Conservation (phyloP, 331 rosid genomes). For the Malus hybrid region DNA sequence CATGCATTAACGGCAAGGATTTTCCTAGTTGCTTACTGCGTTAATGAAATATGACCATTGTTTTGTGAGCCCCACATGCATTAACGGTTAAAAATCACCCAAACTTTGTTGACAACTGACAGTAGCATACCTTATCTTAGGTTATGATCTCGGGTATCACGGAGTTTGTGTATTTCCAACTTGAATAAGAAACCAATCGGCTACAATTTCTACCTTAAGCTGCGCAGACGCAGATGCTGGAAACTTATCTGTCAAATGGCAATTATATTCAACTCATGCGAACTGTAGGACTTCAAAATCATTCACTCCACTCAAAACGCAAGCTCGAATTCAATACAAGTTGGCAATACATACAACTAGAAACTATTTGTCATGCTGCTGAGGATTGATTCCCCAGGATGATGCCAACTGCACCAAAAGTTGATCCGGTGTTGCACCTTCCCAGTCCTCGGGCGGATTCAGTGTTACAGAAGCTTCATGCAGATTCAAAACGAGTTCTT, state of each 20-base stretch:
- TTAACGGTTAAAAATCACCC: no score
- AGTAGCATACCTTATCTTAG: no score
- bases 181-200: not conserved
- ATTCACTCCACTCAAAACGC: constrained; percentile 3
- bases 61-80: not conserved
- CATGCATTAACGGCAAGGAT: not conserved
- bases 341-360: not conserved
- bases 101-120: no score
- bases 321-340: not conserved
- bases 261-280: not conserved
- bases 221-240: not conserved
- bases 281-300: constrained; percentile 1
- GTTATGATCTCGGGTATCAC: no score
- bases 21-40: not conserved
- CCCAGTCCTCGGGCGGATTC: constrained; percentile 83
- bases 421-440: constrained; percentile 73
- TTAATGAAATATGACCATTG: no score
- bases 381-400: constrained; percentile 78
- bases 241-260: not conserved
- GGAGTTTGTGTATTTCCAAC: not conserved
- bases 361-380: constrained; percentile 63
- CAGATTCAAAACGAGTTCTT: constrained; percentile 64
- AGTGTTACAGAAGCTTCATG: constrained; percentile 67
- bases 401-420: constrained; percentile 80
- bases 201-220: no score